Base-by-base conservation (phyloP, 2,329 filamentous ascomycete genomes). In the Ceratocystis eucalypticola region DNA sequence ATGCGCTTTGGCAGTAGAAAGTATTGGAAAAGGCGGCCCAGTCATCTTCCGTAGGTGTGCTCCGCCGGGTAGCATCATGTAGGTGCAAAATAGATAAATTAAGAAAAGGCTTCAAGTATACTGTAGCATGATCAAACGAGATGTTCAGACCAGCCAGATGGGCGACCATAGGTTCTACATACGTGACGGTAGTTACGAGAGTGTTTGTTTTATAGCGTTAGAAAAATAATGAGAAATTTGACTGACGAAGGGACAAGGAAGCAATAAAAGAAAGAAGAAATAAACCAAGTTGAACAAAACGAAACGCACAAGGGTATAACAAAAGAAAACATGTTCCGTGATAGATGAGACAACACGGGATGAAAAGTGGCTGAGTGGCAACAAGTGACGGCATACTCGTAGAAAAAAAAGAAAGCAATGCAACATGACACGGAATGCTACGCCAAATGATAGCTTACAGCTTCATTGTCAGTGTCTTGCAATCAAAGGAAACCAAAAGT, bases 301-400 rank as follows among this genome's bases (percentile, higher is more conserved):
- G 10, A 59, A 59, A 59, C 55, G 17, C 55, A 28, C 55, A 5
- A 59, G 55, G 55, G 55, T 59, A 59, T 59, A 59, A 59, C 55
- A 33, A 59, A 59, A 28, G 53, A 57, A 59, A 37, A n/a, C 28
- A 59, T 20, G 5, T n/a, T 37, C 30, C 12, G 30, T 59, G 28
- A 25, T 12, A 15, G 37, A 41, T 59, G n/a, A 59, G 55, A 59
- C 55, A 59, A 12, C 30, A 25, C 33, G 61, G 10, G 37, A 28
- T 62, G 61, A 45, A 15, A 45, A 33, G 61, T 45, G 61, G 25
- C 10, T 30, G 61, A 25, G 30, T 22, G 5, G 30, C 4, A 46
- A 15, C 20, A 41, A 33, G 17, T 20, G 20, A 37, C 30, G 55
- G 55, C 25, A 59, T 41, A 41, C 37, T 41, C 37, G 37, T 12